phyloP scores from a whole-genome alignment of 2,329 filamentous ascomycete species.

The Myriosclerotinia scirpicola region DNA sequence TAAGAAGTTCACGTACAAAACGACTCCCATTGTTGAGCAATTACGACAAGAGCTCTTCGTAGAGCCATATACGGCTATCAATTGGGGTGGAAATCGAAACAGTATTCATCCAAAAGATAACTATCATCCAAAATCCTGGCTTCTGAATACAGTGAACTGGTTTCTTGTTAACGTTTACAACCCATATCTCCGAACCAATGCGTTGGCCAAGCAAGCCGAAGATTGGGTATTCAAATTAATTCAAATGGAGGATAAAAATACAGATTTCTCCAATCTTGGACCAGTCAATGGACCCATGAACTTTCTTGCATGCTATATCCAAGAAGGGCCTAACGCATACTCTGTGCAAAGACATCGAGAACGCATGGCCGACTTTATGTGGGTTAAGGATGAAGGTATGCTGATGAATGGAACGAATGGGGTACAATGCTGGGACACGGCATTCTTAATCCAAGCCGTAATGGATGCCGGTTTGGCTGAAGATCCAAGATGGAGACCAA shows the following conservation, averaged over 20 bases:
- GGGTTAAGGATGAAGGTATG: conserved; percentile 92
- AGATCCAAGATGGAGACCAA: conserved; percentile 74
- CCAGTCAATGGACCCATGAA: conserved; percentile 93
- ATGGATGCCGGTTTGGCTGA: conserved; percentile 76
- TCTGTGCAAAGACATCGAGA: conserved; percentile 77
- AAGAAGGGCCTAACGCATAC: conserved; percentile 73
- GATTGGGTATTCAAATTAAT: conserved; percentile 80
- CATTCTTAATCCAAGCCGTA: conserved; percentile 82
- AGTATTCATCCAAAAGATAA: conserved; percentile 79
- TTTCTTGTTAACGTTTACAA: conserved; percentile 76
- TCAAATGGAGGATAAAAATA: conserved; percentile 90
- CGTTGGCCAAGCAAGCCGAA: conserved; percentile 70
- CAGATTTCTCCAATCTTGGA: conserved; percentile 79
- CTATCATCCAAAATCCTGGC: conserved; percentile 86
- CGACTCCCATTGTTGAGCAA: conserved; percentile 70
- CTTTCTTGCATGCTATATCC: conserved; percentile 78
- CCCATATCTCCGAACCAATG: conserved; percentile 68
- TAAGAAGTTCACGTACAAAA: conserved; percentile 73
- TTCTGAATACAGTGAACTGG: conserved; percentile 79
- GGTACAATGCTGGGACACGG: conserved; percentile 96
- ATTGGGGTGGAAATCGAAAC: conserved; percentile 78
- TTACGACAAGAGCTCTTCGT: conserved; percentile 81
- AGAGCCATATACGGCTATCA: conserved; percentile 73
- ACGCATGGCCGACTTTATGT: conserved; percentile 80
- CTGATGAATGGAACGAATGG: conserved; percentile 95